A percentile compares a stretch with the other conserved stretches of the same genome.
phyloP scores from a whole-genome alignment of 192 early-diverging fungal species.

The Umbelopsis sp. region DNA sequence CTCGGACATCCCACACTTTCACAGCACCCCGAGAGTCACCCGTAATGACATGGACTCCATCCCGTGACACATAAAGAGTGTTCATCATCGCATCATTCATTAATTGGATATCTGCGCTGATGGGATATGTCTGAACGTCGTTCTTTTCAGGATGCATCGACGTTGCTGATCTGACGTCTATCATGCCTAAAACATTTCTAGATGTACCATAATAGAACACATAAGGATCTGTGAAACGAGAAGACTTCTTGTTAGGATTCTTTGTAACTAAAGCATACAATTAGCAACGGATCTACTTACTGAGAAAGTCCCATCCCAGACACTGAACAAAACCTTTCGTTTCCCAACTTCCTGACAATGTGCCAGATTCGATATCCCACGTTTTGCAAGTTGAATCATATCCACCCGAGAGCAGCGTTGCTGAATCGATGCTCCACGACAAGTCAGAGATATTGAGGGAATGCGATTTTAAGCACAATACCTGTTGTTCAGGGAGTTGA shows the following conservation, averaged over 20 bases:
- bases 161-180: slow-evolving; percentile 49
- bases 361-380: slow-evolving; percentile 76
- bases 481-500: slow-evolving; percentile 30
- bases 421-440: slow-evolving; percentile 72
- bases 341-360: slow-evolving; percentile 61
- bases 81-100: slow-evolving; percentile 83
- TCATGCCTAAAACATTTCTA: slow-evolving; percentile 67
- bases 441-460: slow-evolving; percentile 78
- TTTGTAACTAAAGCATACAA: too few species aligned
- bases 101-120: slow-evolving; percentile 37
- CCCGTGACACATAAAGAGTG: slow-evolving; percentile 73
- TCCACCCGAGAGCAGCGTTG: slow-evolving; percentile 67
- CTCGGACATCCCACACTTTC: slow-evolving; percentile 92
- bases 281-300: slow-evolving; percentile 38
- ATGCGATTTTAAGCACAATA: slow-evolving; percentile 72
- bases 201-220: slow-evolving; percentile 82
- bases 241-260: too few species aligned
- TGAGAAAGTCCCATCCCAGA: slow-evolving; percentile 72
- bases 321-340: slow-evolving; percentile 87
- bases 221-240: slow-evolving; percentile 62
- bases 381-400: slow-evolving; percentile 83
- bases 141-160: neutral
- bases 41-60: slow-evolving; percentile 72
- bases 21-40: slow-evolving; percentile 86
- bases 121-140: neutral